phyloP scores from a whole-genome alignment of 2,329 filamentous ascomycete species.

The Epichloe hybrida region DNA sequence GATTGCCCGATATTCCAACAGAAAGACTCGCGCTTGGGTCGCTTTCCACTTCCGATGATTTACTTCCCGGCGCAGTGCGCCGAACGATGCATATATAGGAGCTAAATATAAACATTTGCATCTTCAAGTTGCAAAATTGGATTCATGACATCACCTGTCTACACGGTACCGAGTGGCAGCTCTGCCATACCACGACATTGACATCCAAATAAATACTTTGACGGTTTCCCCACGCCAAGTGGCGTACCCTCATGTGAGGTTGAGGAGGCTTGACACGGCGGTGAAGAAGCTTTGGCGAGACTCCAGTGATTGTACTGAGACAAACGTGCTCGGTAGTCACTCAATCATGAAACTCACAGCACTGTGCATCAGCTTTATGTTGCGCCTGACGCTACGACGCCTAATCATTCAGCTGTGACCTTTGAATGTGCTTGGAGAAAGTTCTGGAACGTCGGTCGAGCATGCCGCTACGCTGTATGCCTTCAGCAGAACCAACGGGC shows the following conservation, averaged over 20 bases:
- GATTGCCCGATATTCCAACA: background rate
- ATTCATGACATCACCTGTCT: background rate
- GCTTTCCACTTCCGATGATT: background rate
- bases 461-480: background rate
- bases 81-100: background rate
- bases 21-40: background rate
- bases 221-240: background rate
- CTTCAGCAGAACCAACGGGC: background rate
- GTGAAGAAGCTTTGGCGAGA: constrained; percentile 3
- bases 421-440: background rate
- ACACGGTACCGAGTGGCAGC: background rate
- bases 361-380: background rate
- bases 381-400: background rate
- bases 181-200: background rate
- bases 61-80: background rate
- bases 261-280: background rate
- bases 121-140: background rate
- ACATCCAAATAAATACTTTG: background rate
- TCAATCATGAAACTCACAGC: constrained; percentile 1
- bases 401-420: background rate
- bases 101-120: background rate
- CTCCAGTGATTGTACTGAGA: constrained; percentile 1
- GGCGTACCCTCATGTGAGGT: background rate
- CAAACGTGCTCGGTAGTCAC: background rate
- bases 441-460: constrained; percentile 2